Base-by-base conservation (phyloP, 2,329 filamentous ascomycete species). In the Plectosphaerella sp. region DNA sequence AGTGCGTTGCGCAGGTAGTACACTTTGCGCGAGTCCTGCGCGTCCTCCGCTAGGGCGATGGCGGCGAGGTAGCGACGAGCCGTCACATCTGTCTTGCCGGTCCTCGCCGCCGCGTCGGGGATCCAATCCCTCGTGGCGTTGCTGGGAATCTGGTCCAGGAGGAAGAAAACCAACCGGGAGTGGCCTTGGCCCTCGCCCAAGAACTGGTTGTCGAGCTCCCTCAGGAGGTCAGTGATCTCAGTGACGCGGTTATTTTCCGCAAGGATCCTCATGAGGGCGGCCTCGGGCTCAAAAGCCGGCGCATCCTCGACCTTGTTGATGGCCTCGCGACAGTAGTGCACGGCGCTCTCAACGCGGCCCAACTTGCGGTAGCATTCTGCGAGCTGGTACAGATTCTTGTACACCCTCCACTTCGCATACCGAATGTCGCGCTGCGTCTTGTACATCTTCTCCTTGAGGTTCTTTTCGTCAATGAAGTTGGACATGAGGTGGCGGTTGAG, bases 351-450 rank as follows among this genome's bases (percentile, higher is more conserved):
- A 1, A 66, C 53, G 3, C 68, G 60, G 3, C 59, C 63, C 16
- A 66, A 61, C 11, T 64, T 62, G 20, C 65, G 65, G 54, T 68
- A 67, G 53, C 69, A 72, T 15, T 62, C 60, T 1, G 70, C 72
- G 10, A 72, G 65, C 18, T 72, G 59, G 10, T 67, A 62, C 28
- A 72, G 68, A 18, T 72, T 69, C 48, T 71, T 70, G 57, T 74
- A 74, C 1, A 74, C 57, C 2, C 72, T 63, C 71, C 70, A 73
- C 50, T 61, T 67, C 46, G 62, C 64, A 33, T 62, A 63, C 18
- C 57, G 60, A 3, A 64, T 54, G 2, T 63, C 59, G 2, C 58
- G 49, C 0, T 53, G 60, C 1, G 64, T 57, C 3, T 47, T 59
- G 4, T 65, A 61, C 4, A 58, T 56, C 0, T 63, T 61, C 2